Evolutionary conservation across 306 rosid species (phyloP).

Genomic region (Canavalia ensiformis): DNA sequence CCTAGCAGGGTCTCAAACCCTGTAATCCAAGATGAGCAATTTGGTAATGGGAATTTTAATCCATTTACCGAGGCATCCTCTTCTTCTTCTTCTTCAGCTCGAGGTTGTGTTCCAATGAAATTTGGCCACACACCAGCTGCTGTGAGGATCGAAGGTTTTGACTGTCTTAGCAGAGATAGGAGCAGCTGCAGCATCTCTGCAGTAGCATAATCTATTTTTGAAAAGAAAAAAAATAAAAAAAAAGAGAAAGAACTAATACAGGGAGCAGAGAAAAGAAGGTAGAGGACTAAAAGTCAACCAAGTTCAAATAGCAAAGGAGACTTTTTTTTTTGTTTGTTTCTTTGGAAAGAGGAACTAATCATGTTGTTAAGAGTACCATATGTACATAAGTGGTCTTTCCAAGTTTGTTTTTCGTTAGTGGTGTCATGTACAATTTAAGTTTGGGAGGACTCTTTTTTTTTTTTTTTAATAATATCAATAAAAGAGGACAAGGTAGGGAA

Average conservation of each 20-base stretch:
- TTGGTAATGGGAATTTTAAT: constrained; percentile 60
- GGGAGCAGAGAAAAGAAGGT: constrained; percentile 45
- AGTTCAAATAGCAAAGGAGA: constrained; percentile 53
- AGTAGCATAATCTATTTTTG: constrained; percentile 66
- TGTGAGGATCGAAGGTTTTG: constrained; percentile 87
- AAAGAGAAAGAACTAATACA: constrained; percentile 30
- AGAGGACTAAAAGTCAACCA: constrained; percentile 41
- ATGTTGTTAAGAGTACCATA: constrained; percentile 46
- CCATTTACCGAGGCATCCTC: constrained; percentile 58
- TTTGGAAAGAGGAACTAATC: constrained; percentile 51
- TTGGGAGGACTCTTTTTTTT: constrained; percentile 26
- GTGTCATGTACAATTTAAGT: constrained; percentile 49
- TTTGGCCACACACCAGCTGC: constrained; percentile 76
- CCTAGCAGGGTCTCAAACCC: constrained; percentile 96
- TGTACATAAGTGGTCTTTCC: constrained; percentile 47
- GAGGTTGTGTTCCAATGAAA: constrained; percentile 74
- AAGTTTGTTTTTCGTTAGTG: constrained; percentile 37
- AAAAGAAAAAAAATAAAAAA: neutral
- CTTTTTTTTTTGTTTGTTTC: constrained; percentile 33
- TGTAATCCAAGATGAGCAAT: constrained; percentile 80
- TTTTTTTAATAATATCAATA: constrained; percentile 55
- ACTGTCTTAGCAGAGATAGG: constrained; percentile 80
- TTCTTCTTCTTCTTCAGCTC: constrained; percentile 54
- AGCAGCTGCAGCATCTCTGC: constrained; percentile 83
- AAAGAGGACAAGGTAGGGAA: constrained; percentile 37